Base-by-base conservation (phyloP, 345 rosid species). In the Brassica nigra region DNA sequence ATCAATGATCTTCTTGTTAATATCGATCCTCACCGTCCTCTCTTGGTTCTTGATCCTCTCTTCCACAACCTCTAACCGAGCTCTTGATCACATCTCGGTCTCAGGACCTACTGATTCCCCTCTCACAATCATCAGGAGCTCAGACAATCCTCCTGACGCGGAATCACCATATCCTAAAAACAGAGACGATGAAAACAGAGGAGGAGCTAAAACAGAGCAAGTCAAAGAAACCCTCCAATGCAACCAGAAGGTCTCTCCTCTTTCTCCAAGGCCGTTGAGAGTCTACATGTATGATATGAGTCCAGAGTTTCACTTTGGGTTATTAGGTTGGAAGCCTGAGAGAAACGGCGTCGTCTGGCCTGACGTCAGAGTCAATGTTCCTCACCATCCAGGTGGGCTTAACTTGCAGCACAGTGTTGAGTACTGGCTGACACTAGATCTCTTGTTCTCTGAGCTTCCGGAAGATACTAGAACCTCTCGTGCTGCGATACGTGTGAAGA, bases 401-500 rank as follows among this genome's bases (percentile, higher is more conserved):
- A 95, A 95, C 80, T 78, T 93, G 93, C 98, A 95, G 23, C 98
- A 95, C 39, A 95, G 99, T 78, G 85, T 93, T 52, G 99, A 93
- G 75, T 95, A 91, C 75, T 95, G 99, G 99, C 83, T 95, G 15
- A 93, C 98, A 30, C 37, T 95, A 71, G 97, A 95, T 83, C 92
- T 95, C 42, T 89, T 95, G 33, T 88, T 89, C 70, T 91, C 97
- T 2, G 96, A 93, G 78, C 44, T 84, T 70, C 78, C 89, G 6
- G 81, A 78, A 12, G 83, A 81, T 63, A 84, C 89, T 28, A 70
- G 76, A 70, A 79, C 78, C 14, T 84, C 85, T 37, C 84, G 85
- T 28, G 85, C 88, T 8, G 98, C 90, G 6, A 74, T 87, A 9
- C 90, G 97, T 74, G 99, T 95, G 3, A 88, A 27, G 68, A 91